Conservation (phyloP, 2,329 filamentous ascomycete species). For the Aspergillus pseudoterreus region DNA sequence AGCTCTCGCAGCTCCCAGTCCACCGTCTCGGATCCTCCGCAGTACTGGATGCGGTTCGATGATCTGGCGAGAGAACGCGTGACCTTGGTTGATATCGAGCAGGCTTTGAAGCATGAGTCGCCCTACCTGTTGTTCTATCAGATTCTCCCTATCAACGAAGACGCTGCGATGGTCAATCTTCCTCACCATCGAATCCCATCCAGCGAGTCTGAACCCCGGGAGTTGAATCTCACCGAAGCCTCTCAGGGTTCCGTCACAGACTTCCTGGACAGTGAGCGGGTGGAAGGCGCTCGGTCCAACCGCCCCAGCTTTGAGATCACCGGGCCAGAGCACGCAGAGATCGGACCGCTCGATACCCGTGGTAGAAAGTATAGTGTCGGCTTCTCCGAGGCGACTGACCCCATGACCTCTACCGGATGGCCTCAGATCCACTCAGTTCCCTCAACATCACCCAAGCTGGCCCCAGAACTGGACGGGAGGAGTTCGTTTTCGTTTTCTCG, state of each 20-base stretch:
- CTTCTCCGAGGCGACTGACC: constrained; percentile 22
- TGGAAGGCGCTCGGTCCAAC: constrained; percentile 22
- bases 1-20: constrained; percentile 22
- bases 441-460: constrained; percentile 23
- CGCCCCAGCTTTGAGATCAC: constrained; percentile 40
- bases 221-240: constrained; percentile 17
- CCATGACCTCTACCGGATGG: constrained; percentile 6
- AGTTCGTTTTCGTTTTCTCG: constrained; percentile 25
- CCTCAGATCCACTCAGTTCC: constrained; percentile 20
- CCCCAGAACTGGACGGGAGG: constrained; percentile 22
- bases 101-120: constrained; percentile 77
- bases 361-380: constrained; percentile 25
- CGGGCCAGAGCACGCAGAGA: constrained; percentile 20
- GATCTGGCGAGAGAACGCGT: constrained; percentile 75
- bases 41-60: constrained; percentile 88
- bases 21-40: constrained; percentile 58
- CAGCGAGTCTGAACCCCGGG: constrained; percentile 22
- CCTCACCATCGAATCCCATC: constrained; percentile 32
- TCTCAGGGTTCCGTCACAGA: constrained; percentile 16
- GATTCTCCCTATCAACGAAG: constrained; percentile 79
- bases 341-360: constrained; percentile 12
- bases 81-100: constrained; percentile 70
- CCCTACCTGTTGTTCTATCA: constrained; percentile 96
- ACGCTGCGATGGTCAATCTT: constrained; percentile 38
- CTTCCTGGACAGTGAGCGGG: constrained; percentile 15